phyloP scores from a whole-genome alignment of 148 eudicot genomes.

The Drosera capensis region DNA sequence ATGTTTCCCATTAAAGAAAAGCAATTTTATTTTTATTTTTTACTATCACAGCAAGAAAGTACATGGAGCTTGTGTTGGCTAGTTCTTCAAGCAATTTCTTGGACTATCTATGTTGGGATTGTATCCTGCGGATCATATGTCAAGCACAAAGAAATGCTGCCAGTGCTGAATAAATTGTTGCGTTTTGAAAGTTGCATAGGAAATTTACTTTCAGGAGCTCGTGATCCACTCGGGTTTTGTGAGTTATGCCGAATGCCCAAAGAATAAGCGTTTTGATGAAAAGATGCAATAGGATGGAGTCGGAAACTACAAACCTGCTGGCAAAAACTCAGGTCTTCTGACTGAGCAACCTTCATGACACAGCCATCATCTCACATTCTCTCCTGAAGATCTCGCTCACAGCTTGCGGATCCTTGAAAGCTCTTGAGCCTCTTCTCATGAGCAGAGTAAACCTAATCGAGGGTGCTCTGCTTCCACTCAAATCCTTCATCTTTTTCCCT shows the following conservation, averaged over 20 bases:
- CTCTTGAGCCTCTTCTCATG: constrained; percentile 31
- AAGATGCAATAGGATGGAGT: neutral
- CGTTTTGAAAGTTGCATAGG: no score
- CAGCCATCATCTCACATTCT: constrained; percentile 29
- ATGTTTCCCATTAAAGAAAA: no score
- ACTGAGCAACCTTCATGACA: constrained; percentile 16
- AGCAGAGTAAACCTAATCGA: constrained; percentile 27
- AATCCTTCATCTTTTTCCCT: constrained; percentile 6
- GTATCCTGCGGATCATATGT: no score
- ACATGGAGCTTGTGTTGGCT: no score
- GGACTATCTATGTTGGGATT: no score
- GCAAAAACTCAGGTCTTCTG: constrained; percentile 32
- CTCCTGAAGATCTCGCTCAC: constrained; percentile 17
- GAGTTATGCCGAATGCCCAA: neutral
- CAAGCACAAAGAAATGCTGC: no score
- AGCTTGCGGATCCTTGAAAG: constrained; percentile 17
- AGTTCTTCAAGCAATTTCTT: no score
- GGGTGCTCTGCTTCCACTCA: constrained; percentile 12
- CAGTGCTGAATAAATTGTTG: no score
- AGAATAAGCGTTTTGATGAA: neutral
- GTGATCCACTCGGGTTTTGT: no score
- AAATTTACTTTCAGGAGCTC: no score
- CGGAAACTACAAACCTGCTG: constrained; percentile 17
- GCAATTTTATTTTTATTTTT: no score
- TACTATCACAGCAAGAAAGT: no score